Percentiles rank a stretch among this genome's conserved stretches.
phyloP scores from a whole-genome alignment of 176 grass and related monocot species.

The sorghum (Sorghum bicolor) region Sorghum_bicolor_NCBIv3 NC_012872.2:5098001-5098500 shows the following conservation, averaged over 20 bases:
- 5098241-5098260: background rate
- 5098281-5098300: slow-evolving; percentile 22
- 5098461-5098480: background rate
- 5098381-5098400: slow-evolving; percentile 10
- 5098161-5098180: background rate
- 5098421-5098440: background rate
- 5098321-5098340: background rate
- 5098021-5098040: no score
- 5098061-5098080: no score
- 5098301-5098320: slow-evolving; percentile 4
- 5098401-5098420: slow-evolving; percentile 14
- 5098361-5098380: slow-evolving; percentile 10
- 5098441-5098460: background rate
- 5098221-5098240: background rate
- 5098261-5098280: slow-evolving; percentile 12
- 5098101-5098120: no score
- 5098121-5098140: no score
- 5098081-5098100: no score
- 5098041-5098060: no score
- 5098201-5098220: background rate
- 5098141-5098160: no score
- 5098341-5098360: background rate
- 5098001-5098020: no score
- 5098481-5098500: slow-evolving; percentile 7
- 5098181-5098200: background rate